phyloP scores from a whole-genome alignment of 2,329 filamentous ascomycete species.

The Triangularia setosa region DNA sequence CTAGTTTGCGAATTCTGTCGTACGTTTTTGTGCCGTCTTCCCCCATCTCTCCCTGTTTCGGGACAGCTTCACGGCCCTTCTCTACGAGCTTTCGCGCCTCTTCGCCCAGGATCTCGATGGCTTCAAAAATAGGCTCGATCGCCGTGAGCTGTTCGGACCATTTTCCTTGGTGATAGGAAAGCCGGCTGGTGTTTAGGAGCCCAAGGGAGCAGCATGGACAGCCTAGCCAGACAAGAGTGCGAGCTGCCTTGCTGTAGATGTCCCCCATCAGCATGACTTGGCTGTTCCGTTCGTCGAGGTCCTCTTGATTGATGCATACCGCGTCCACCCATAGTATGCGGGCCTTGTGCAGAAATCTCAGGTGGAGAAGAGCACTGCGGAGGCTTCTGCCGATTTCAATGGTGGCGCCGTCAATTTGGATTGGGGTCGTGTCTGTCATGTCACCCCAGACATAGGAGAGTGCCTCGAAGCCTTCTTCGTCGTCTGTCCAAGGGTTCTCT shows the following conservation, averaged over 20 bases:
- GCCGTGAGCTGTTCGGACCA: conserved; percentile 6
- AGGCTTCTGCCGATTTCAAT: conserved; percentile 4
- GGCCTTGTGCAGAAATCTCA: not conserved
- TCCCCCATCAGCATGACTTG: too few species aligned
- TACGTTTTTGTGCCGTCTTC: not conserved
- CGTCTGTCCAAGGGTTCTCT: too few species aligned
- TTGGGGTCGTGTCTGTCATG: not conserved
- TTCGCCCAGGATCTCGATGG: not conserved
- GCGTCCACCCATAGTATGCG: conserved; percentile 5
- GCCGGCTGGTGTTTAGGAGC: conserved; percentile 1
- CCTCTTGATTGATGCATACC: too few species aligned
- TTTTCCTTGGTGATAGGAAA: conserved; percentile 5
- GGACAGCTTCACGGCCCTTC: not conserved
- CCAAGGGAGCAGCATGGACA: not conserved
- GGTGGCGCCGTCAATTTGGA: conserved; percentile 3
- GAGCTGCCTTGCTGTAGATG: too few species aligned
- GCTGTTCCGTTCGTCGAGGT: too few species aligned
- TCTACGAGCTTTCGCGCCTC: not conserved
- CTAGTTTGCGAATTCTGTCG: not conserved
- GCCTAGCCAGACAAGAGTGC: not conserved
- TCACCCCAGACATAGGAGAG: conserved; percentile 5
- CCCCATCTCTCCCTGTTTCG: not conserved
- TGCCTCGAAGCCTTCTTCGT: too few species aligned
- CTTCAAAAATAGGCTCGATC: not conserved
- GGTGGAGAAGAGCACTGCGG: conserved; percentile 1